Conservation (phyloP, 1,139 yeast genomes). For the Lodderomyces beijingensis region DNA sequence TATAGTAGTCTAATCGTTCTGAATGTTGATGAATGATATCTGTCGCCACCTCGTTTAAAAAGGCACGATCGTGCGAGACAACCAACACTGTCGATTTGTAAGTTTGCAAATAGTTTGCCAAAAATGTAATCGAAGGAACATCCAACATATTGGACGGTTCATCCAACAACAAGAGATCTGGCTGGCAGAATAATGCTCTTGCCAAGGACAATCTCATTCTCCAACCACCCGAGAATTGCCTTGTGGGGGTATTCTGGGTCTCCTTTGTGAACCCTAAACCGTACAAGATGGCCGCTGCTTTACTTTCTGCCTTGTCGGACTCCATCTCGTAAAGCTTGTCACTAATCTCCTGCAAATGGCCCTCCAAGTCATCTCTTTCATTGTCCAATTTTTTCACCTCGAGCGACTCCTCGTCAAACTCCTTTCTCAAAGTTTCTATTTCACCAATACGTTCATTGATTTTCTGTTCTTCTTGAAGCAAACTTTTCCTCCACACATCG, state of each 20-base stretch:
- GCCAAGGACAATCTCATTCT: constrained; percentile 99
- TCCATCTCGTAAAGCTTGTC: constrained; percentile 89
- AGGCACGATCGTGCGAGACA: constrained; percentile 96
- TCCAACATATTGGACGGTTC: constrained; percentile 99
- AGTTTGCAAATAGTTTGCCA: constrained; percentile 82
- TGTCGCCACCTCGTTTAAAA: constrained; percentile 95
- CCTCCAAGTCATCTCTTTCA: constrained; percentile 82
- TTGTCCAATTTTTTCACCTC: constrained; percentile 80
- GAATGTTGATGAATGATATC: constrained; percentile 97
- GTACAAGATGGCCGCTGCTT: constrained; percentile 90
- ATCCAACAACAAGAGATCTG: constrained; percentile 86
- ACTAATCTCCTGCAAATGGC: constrained; percentile 70
- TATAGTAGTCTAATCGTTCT: constrained; percentile 90
- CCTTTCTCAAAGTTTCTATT: constrained; percentile 62
- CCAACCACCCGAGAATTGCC: constrained; percentile 99
- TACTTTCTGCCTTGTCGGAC: constrained; percentile 94
- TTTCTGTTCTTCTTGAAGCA: constrained; percentile 69
- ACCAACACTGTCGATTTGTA: constrained; percentile 91
- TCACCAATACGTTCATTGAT: constrained; percentile 72
- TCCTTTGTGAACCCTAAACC: constrained; percentile 93
- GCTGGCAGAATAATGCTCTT: constrained; percentile 94
- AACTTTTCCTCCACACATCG: constrained; percentile 96
- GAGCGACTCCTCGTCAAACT: constrained; percentile 78
- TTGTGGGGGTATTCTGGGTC: constrained; percentile 77
- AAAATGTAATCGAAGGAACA: constrained; percentile 94